phyloP scores from a whole-genome alignment of 352 stramenopile species.

The Phytophthora macrochlamydospora region DNA sequence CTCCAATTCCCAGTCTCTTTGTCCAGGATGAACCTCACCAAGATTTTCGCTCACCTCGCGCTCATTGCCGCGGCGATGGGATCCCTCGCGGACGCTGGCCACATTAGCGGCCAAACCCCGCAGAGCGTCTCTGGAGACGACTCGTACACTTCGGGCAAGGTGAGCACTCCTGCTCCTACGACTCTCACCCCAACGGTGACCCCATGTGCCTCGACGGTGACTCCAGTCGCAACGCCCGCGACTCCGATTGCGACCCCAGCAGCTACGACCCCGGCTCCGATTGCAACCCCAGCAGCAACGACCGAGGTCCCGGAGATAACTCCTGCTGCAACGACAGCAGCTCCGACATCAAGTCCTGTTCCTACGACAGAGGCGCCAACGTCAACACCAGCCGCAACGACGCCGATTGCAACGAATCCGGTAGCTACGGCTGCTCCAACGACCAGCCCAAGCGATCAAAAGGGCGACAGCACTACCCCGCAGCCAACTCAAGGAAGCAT shows the following conservation, averaged over 20 bases:
- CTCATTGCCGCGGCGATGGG: slow-evolving; percentile 25
- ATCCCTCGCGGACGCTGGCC: slow-evolving; percentile 27
- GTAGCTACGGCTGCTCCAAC: not conserved
- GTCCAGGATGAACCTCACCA: slow-evolving; percentile 39
- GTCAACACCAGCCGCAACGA: no score
- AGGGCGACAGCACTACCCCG: not conserved
- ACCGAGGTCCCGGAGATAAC: not conserved
- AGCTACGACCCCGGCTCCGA: no score
- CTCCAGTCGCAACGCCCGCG: slow-evolving; percentile 1
- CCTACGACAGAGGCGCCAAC: not conserved
- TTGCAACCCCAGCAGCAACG: no score
- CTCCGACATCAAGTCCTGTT: not conserved
- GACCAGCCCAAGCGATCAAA: not conserved
- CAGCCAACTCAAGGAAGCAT: not conserved
- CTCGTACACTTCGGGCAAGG: slow-evolving; percentile 7
- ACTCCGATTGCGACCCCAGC: no score
- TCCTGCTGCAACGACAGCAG: not conserved
- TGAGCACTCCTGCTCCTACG: not conserved
- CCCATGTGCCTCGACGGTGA: not conserved
- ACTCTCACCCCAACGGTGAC: slow-evolving; percentile 3
- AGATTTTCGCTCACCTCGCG: slow-evolving; percentile 37
- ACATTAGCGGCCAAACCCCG: slow-evolving; percentile 8
- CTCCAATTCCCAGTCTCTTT: slow-evolving; percentile 8
- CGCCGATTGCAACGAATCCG: no score
- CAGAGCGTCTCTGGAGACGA: slow-evolving; percentile 14